These are phyloP conservation scores for Ophiostoma angusticollis DNA, from an alignment of 2,329 filamentous ascomycete genomes.

Conservation along the genomic window DNA sequence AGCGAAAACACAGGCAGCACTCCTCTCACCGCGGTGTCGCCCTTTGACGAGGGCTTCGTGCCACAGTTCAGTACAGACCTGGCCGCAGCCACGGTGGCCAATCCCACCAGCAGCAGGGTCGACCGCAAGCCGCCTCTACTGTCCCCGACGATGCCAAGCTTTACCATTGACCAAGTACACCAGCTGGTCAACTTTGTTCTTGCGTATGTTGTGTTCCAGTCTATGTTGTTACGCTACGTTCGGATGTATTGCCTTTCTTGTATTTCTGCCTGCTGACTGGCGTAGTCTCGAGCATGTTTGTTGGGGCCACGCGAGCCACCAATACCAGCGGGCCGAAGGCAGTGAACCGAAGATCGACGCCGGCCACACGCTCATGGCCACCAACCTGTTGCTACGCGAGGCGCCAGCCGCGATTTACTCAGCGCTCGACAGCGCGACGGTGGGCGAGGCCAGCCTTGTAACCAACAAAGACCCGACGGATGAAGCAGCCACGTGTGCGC, in stretches of 20 bases:
- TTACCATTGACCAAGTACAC: conserved; percentile 29
- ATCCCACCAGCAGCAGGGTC: not conserved
- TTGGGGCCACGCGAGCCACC: conserved; percentile 34
- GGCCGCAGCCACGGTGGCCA: not conserved
- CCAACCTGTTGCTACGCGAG: conserved; percentile 27
- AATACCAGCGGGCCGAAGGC: conserved; percentile 13
- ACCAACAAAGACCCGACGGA: conserved; percentile 6
- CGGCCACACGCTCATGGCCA: conserved; percentile 33
- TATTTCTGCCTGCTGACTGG: conserved; percentile 1
- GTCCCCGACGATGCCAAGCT: conserved; percentile 14
- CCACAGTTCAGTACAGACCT: conserved; percentile 6
- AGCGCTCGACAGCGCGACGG: conserved; percentile 7
- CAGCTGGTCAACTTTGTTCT: conserved; percentile 41
- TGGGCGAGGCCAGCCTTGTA: conserved; percentile 10
- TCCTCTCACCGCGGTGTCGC: not conserved
- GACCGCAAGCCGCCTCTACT: conserved; percentile 3
- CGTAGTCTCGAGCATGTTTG: conserved; percentile 38
- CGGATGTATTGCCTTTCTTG: not conserved
- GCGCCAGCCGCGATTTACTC: conserved; percentile 25
- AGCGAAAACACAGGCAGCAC: too few relatives aligned
- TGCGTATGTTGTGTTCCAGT: conserved; percentile 26
- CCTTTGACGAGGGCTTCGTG: conserved; percentile 3
- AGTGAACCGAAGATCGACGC: conserved; percentile 15
- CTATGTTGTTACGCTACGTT: not conserved
- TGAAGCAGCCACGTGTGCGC: not conserved